Base-by-base conservation (phyloP, 176 grass and related monocot genomes). In the Oryza brachyantha region DNA sequence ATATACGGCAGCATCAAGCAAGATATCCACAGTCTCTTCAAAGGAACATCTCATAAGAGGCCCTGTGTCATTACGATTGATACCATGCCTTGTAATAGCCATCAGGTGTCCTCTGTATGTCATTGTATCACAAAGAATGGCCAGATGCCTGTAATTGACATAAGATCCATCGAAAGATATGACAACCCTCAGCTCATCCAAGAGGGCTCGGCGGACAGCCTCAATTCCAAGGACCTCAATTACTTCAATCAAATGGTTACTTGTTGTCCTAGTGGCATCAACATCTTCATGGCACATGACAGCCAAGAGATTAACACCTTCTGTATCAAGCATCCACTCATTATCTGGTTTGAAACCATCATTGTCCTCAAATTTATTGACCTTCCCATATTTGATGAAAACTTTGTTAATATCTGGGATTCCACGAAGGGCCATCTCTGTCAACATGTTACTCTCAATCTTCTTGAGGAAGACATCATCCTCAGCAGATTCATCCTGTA, bases 371-470 rank as follows among this genome's bases (percentile, higher is more conserved):
- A 95, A 95, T 45, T 89, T 87, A 78, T 95, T 98, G 29, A 93
- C 75, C 66, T 93, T 95, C 55, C 87, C 90, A 0, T 73, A 31
- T 85, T 95, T 98, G 32, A 98, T 98, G 83, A 98, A 98, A 29
- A 98, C 96, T 79, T 98, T 98, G 70, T 94, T 94, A 68, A 98
- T 98, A 62, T 93, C 96, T 79, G 96, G 96, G 82, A 98, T 98
- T 70, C 96, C 96, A 66, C 96, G 86, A 46, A 94, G 92, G 16
- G 96, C 96, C 96, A 95, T 98, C 84, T 95, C 96, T 35, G 96
- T 98, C 80, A 98, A 92, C 96, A 98, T 98, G 46, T 98, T 98
- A 28, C 90, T 68, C 66, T 98, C 92, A 63, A 95, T 93, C 88
- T 93, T 91, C 64, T 94, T 91, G 31, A 98, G 86, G 79, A 98